These are phyloP conservation scores for Podila verticillata DNA, from an alignment of 192 early-diverging fungal species.

Conservation along the genomic window DNA sequence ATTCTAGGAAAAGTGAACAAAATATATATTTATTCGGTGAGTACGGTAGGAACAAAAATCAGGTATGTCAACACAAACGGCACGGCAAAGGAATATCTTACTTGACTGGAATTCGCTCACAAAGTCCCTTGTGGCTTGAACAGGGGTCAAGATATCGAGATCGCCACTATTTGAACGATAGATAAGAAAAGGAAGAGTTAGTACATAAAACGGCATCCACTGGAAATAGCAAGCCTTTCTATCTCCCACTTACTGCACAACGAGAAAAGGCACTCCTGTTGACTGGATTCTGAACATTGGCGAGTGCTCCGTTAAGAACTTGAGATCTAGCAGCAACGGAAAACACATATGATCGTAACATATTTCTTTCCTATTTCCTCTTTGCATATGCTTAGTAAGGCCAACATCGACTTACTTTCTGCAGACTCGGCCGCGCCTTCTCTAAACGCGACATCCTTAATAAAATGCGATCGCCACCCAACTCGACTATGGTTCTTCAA, in stretches of 20 bases:
- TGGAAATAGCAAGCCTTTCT: too few species aligned
- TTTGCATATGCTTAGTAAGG: too few species aligned
- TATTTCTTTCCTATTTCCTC: too few species aligned
- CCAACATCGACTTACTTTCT: slow-evolving; percentile 27
- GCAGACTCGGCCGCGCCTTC: slow-evolving; percentile 31
- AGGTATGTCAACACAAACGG: background rate
- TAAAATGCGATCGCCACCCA: slow-evolving; percentile 53
- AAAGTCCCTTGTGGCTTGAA: slow-evolving; percentile 42
- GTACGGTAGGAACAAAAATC: background rate
- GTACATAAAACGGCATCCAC: background rate
- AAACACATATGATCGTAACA: background rate
- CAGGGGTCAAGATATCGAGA: slow-evolving; percentile 38
- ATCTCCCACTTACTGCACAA: slow-evolving; percentile 47
- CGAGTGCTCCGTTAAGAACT: slow-evolving; percentile 46
- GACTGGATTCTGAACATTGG: slow-evolving; percentile 33
- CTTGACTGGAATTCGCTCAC: slow-evolving; percentile 38
- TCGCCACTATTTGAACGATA: slow-evolving; percentile 31
- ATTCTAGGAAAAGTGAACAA: background rate
- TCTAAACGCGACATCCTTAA: slow-evolving; percentile 46
- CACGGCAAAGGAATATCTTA: slow-evolving; percentile 2
- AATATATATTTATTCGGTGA: background rate
- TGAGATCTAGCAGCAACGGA: slow-evolving; percentile 16
- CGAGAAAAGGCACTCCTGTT: slow-evolving; percentile 39
- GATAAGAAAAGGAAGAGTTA: background rate
- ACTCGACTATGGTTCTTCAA: slow-evolving; percentile 51